A percentile compares a stretch with the other conserved stretches of the same genome.
phyloP scores from a whole-genome alignment of 2,329 filamentous ascomycete genomes.

The Sclerotinia borealis region DNA sequence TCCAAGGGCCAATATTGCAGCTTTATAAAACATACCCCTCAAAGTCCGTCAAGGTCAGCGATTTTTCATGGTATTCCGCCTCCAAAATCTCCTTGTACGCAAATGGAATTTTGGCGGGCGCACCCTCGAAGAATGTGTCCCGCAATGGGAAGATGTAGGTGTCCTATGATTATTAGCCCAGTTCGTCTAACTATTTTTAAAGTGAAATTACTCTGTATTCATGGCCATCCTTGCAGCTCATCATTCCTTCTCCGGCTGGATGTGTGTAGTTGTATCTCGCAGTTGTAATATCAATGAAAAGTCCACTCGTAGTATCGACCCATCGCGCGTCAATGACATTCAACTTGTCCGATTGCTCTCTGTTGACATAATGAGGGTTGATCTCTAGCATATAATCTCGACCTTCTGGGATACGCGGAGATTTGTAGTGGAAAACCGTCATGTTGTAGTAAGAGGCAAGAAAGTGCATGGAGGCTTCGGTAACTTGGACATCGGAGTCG shows the following conservation, averaged over 20 bases:
- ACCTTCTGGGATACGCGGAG: conserved; percentile 31
- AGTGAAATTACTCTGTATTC: conserved; percentile 39
- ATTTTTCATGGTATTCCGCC: conserved; percentile 49
- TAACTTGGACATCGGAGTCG: conserved; percentile 59
- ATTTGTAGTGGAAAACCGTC: conserved; percentile 32
- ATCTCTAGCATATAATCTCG: conserved; percentile 67
- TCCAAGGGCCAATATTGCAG: conserved; percentile 20
- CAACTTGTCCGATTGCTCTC: conserved; percentile 56
- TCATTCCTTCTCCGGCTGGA: conserved; percentile 38
- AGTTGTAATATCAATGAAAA: conserved; percentile 83
- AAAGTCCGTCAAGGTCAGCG: conserved; percentile 46
- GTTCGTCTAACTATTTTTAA: not conserved
- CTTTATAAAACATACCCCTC: conserved; percentile 39
- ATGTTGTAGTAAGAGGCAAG: conserved; percentile 45
- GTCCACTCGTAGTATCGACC: conserved; percentile 69
- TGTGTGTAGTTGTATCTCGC: conserved; percentile 42
- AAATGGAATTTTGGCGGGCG: conserved; percentile 59
- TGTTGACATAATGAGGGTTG: conserved; percentile 63
- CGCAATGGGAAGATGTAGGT: conserved; percentile 62
- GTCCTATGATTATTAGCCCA: conserved; percentile 35
- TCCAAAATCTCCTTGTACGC: conserved; percentile 52
- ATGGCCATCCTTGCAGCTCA: conserved; percentile 47
- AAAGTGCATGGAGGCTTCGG: conserved; percentile 48
- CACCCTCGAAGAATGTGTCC: conserved; percentile 63
- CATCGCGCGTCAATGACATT: conserved; percentile 83